Evolutionary conservation across 768 basidiomycete species (phyloP), one percentile per base, ranked within the genome.

Genomic region (Mycena kentingensis): DNA sequence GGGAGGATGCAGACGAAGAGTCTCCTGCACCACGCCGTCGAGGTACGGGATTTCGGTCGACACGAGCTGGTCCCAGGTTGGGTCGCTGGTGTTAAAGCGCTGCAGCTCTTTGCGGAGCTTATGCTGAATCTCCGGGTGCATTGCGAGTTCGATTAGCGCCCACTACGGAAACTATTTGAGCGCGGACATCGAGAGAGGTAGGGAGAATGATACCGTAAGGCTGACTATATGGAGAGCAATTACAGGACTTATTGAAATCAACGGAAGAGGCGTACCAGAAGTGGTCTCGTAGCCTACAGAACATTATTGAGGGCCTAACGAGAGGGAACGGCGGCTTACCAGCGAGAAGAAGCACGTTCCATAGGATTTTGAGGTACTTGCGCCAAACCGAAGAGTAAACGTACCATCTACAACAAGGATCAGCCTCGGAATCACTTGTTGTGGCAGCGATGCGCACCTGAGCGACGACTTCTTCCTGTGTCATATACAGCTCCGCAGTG

Each of bases 251-350:
- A 29, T 18, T 26, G 15, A 48, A 16, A 16, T 24, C 1, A 38
- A 28, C 15, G 15, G 24, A 32, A 15, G 18, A 46, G 22, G 65
- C 73, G 42, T 55, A 77, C 76, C 73, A 1, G 77, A 76, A 2
- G 80, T 82, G 4, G 81, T 82, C 65, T 82, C 81, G 47, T 82
- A 83, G 31, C 80, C 80, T 68, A 58, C 44, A n/a, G n/a, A n/a
- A n/a, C n/a, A n/a, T n/a, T n/a, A n/a, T n/a, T n/a, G n/a, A n/a
- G n/a, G n/a, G n/a, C n/a, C n/a, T n/a, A n/a, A n/a, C n/a, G n/a
- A n/a, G 5, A 32, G 25, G 26, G 7, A 42, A 10, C 13, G 1
- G 8, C 13, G 4, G 54, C 64, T 15, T 39, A 70, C 74, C 74
- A 27, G 74, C 75, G 28, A 74, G 43, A 2, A 77, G 46, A 2